A percentile compares a stretch with the other conserved stretches of the same genome.
phyloP scores from a whole-genome alignment of 495 filamentous ascomycete genomes.

The Lasiosphaeriaceae sp. region DNA sequence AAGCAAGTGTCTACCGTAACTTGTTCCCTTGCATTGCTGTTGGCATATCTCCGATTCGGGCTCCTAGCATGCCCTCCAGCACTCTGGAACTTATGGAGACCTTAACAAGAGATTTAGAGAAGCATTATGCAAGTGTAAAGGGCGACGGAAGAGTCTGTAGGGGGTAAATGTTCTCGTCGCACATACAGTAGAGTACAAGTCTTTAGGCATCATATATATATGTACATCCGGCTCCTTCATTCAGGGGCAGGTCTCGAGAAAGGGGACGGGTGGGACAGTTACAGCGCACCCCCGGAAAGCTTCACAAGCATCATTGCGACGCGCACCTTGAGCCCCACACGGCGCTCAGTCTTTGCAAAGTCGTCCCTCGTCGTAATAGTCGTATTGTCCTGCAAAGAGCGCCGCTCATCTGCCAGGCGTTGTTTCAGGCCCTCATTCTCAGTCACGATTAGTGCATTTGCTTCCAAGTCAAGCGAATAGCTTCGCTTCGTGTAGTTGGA shows the following conservation, averaged over 20 bases:
- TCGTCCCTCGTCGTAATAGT: constrained; percentile 64
- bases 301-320: constrained; percentile 87
- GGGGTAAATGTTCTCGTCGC: neutral
- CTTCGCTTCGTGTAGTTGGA: constrained; percentile 95
- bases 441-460: constrained; percentile 80
- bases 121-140: neutral
- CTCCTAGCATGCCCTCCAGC: no score
- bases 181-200: neutral
- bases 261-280: neutral
- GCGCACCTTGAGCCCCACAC: constrained; percentile 79
- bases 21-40: no score
- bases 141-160: neutral
- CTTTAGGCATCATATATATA: neutral
- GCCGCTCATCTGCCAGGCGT: constrained; percentile 70
- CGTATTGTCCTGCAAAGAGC: constrained; percentile 72
- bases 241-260: neutral
- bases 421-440: constrained; percentile 67
- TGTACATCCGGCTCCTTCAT: neutral
- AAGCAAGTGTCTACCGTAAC: no score
- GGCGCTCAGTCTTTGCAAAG: constrained; percentile 71
- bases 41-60: no score
- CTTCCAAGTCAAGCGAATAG: constrained; percentile 87
- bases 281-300: constrained; percentile 67
- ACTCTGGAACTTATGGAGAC: no score
- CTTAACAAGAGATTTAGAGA: no score